phyloP scores from a whole-genome alignment of 805 yeast genomes.

The Candida broadrunensis region DNA sequence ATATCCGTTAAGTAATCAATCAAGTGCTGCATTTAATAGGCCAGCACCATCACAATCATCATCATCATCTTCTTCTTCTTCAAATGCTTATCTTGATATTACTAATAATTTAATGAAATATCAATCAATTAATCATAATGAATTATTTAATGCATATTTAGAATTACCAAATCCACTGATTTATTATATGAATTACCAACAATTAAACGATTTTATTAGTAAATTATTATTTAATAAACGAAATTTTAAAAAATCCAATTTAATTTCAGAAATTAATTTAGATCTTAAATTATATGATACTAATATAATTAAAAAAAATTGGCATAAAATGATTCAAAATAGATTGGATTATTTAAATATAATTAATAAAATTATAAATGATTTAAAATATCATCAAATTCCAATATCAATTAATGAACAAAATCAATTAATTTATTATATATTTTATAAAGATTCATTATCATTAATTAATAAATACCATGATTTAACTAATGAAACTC shows the following conservation, averaged over 20 bases:
- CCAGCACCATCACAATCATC: not conserved
- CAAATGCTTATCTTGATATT: constrained; percentile 3
- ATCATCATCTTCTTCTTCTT: too few relatives aligned
- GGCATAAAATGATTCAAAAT: constrained; percentile 15
- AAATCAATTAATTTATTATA: constrained; percentile 21
- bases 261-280: constrained; percentile 6
- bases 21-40: constrained; percentile 1
- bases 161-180: constrained; percentile 25
- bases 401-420: constrained; percentile 31
- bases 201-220: constrained; percentile 25
- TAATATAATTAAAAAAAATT: constrained; percentile 6
- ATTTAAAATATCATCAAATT: constrained; percentile 19
- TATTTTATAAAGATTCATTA: constrained; percentile 29
- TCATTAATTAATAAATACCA: constrained; percentile 5
- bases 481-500: constrained; percentile 4
- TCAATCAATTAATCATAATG: constrained; percentile 20
- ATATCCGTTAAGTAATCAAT: constrained; percentile 13
- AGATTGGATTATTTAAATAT: constrained; percentile 18
- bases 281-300: not conserved
- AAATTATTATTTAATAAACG: constrained; percentile 18
- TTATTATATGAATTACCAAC: constrained; percentile 19
- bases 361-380: constrained; percentile 23
- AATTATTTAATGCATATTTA: constrained; percentile 21
- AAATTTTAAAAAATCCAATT: constrained; percentile 24
- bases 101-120: constrained; percentile 10